Evolutionary conservation across 768 basidiomycete species (phyloP), one percentile per base, ranked within the genome.

Genomic region (Rhizopogon sp.): DNA sequence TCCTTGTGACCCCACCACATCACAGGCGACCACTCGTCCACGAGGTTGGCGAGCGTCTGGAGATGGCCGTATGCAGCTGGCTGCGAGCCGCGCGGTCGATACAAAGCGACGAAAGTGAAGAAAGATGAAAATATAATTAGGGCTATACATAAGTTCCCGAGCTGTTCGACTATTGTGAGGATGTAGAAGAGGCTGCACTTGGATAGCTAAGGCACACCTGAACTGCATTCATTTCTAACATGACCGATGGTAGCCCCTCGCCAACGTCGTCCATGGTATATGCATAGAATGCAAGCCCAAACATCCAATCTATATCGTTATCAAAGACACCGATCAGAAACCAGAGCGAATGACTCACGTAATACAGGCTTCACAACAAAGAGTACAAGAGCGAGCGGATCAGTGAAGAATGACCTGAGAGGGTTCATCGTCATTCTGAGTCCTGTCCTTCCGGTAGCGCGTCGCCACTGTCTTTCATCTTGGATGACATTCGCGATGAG

Each of bases 211-310:
- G 31, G 29, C 45, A 1, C n/a, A 64, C 67, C 59, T 69, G 68
- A 22, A 64, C 47, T 3, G 67, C 20, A 20, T 20, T 20, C 20
- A 2, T 20, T 20, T 1, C 20, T 20, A 20, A 20, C 20, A 1
- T 2, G 20, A 20, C 20, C 20, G 20, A 20, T n/a, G n/a, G n/a
- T n/a, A n/a, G n/a, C n/a, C n/a, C n/a, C n/a, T n/a, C n/a, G n/a
- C n/a, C n/a, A n/a, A n/a, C n/a, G n/a, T n/a, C n/a, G n/a, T n/a
- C 20, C 20, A 20, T 2, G 20, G 20, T 20, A 20, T 61, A 59
- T 58, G 66, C 66, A 69, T 70, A 56, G 46, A 59, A 59, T 4
- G 65, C 61, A 29, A 69, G 63, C 8, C 67, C 67, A 39, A 70
- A 63, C 68, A 70, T 69, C 69, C 67, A 66, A 43, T 69, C 67